phyloP scores from a whole-genome alignment of 2,329 filamentous ascomycete species.

The Salinomyces thailandicus region DNA sequence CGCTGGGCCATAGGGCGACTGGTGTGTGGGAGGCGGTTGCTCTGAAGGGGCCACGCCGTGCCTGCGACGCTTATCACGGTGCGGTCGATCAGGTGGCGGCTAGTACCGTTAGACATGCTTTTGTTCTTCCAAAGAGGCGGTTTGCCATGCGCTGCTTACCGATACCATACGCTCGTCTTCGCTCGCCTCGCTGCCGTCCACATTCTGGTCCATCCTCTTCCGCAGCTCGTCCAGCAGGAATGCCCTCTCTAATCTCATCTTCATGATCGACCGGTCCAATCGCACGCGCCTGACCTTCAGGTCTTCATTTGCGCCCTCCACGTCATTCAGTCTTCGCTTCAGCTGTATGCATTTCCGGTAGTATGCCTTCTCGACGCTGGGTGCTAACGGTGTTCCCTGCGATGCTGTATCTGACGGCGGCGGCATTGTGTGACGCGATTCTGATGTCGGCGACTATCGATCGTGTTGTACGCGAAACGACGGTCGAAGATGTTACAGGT shows the following conservation, averaged over 20 bases:
- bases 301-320: slow-evolving; percentile 83
- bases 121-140: neutral
- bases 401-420: slow-evolving; percentile 7
- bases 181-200: slow-evolving; percentile 30
- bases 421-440: too few relatives aligned
- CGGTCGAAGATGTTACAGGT: too few relatives aligned
- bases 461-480: too few relatives aligned
- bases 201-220: slow-evolving; percentile 38
- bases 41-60: slow-evolving; percentile 6
- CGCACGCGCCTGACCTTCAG: slow-evolving; percentile 68
- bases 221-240: slow-evolving; percentile 41
- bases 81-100: slow-evolving; percentile 22
- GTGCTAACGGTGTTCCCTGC: slow-evolving; percentile 49
- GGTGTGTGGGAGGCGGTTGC: slow-evolving; percentile 2
- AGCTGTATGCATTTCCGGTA: slow-evolving; percentile 93
- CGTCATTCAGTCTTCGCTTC: slow-evolving; percentile 80
- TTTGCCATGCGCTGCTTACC: slow-evolving; percentile 4
- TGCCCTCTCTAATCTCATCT: slow-evolving; percentile 78
- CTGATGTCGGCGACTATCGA: too few relatives aligned
- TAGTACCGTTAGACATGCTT: neutral
- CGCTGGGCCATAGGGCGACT: slow-evolving; percentile 7
- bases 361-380: slow-evolving; percentile 91
- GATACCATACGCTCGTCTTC: slow-evolving; percentile 23
- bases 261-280: slow-evolving; percentile 76
- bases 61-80: slow-evolving; percentile 22